phyloP scores from a whole-genome alignment of 169 alveolate species.

The Plasmodium inui region DNA sequence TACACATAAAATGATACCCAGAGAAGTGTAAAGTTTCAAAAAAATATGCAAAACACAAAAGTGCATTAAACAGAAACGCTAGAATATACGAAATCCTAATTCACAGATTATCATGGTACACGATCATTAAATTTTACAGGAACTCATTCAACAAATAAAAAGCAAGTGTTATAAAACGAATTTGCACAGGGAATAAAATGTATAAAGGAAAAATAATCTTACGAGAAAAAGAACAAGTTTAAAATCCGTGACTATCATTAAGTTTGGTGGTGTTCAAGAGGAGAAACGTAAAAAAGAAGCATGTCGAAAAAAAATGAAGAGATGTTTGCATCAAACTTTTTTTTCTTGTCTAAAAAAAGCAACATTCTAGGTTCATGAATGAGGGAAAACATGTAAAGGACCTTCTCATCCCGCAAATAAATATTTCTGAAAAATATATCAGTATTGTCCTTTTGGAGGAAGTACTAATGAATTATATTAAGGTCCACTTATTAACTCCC shows the following conservation, averaged over 20 bases:
- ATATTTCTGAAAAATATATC: background rate
- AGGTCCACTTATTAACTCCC: background rate
- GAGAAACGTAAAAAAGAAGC: background rate
- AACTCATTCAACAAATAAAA: background rate
- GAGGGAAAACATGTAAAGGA: background rate
- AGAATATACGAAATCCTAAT: background rate
- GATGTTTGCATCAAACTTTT: background rate
- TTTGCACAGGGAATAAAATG: background rate
- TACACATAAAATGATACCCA: background rate
- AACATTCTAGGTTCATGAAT: background rate
- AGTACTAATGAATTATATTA: background rate
- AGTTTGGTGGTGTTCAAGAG: background rate
- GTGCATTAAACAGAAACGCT: background rate
- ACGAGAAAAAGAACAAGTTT: background rate
- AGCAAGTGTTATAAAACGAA: background rate
- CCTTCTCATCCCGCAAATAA: background rate
- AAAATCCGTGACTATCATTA: background rate
- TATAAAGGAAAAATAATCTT: background rate
- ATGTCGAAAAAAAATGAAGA: background rate
- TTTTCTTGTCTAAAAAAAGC: background rate
- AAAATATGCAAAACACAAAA: background rate
- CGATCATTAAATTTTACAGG: background rate
- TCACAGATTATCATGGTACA: background rate
- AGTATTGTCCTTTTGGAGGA: background rate
- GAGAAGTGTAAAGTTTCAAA: background rate